A percentile compares a stretch with the other conserved stretches of the same genome.
Evolutionary conservation across 805 yeast species (phyloP).

Genomic region (Zygotorulaspora chibaensis): DNA sequence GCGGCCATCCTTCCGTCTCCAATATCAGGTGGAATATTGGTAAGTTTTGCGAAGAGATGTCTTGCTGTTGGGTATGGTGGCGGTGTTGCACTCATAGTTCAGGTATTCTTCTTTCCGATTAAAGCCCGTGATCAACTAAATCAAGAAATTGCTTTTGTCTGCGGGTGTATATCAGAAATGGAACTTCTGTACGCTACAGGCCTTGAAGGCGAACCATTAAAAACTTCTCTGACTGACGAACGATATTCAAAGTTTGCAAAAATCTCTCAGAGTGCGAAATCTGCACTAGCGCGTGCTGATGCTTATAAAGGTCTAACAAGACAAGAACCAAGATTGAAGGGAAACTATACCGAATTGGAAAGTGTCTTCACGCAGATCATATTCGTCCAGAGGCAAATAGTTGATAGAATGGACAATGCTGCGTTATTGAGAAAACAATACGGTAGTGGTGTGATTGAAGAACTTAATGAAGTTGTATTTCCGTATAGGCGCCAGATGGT

Average conservation of each 20-base stretch:
- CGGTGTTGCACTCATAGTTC: constrained; percentile 43
- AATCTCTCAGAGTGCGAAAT: constrained; percentile 37
- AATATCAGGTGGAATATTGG: constrained; percentile 38
- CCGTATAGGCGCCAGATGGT: constrained; percentile 44
- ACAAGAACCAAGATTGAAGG: constrained; percentile 48
- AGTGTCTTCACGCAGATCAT: constrained; percentile 43
- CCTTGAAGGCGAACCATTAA: constrained; percentile 36
- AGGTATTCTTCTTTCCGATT: constrained; percentile 43
- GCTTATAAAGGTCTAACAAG: constrained; percentile 39
- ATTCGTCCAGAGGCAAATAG: constrained; percentile 42
- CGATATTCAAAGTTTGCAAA: constrained; percentile 34
- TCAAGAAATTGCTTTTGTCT: constrained; percentile 39
- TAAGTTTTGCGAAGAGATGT: constrained; percentile 47
- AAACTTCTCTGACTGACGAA: constrained; percentile 28
- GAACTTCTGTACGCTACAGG: constrained; percentile 40
- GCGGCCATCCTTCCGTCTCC: constrained; percentile 41
- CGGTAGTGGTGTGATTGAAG: constrained; percentile 47
- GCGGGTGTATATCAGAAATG: constrained; percentile 40
- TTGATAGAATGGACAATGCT: constrained; percentile 46
- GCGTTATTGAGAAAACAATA: constrained; percentile 40
- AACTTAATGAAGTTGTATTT: constrained; percentile 38
- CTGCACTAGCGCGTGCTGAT: constrained; percentile 40
- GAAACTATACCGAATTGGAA: constrained; percentile 39
- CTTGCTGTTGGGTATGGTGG: constrained; percentile 51
- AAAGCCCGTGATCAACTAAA: constrained; percentile 45